Evolutionary conservation across 257 asterid species (phyloP).

Genomic region (Lycium ferocissimum): DNA sequence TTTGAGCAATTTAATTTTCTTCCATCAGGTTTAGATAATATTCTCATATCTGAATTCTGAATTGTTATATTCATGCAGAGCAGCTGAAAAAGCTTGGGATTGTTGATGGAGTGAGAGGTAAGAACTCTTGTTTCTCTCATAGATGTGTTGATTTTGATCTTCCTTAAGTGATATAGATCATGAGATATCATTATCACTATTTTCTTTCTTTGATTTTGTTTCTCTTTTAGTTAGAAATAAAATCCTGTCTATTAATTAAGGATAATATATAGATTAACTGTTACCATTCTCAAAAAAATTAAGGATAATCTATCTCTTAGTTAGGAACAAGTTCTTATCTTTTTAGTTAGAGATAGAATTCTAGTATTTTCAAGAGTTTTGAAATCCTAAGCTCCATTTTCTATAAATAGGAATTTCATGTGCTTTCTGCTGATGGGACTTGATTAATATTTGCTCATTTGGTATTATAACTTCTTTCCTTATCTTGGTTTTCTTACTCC

Average conservation of each 20-base stretch:
- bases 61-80: conserved; percentile 61
- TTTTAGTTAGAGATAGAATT: neutral
- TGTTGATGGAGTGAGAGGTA: conserved; percentile 72
- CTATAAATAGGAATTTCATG: neutral
- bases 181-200: conserved; percentile 22
- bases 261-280: neutral
- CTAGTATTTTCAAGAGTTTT: neutral
- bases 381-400: neutral
- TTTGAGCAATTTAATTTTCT: conserved; percentile 14
- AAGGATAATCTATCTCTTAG: neutral
- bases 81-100: conserved; percentile 84
- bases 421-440: neutral
- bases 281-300: no score
- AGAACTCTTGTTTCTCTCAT: conserved; percentile 35
- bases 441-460: neutral
- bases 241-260: neutral
- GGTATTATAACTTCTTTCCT: neutral
- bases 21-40: conserved; percentile 27
- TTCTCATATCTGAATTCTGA: conserved; percentile 35
- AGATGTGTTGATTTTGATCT: neutral
- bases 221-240: neutral
- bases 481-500: neutral
- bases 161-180: conserved; percentile 19
- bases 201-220: conserved; percentile 18
- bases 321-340: neutral